These are phyloP conservation scores for Vanrija pseudolonga DNA, from an alignment of 1,284 basidiomycete genomes.

Conservation along the genomic window DNA sequence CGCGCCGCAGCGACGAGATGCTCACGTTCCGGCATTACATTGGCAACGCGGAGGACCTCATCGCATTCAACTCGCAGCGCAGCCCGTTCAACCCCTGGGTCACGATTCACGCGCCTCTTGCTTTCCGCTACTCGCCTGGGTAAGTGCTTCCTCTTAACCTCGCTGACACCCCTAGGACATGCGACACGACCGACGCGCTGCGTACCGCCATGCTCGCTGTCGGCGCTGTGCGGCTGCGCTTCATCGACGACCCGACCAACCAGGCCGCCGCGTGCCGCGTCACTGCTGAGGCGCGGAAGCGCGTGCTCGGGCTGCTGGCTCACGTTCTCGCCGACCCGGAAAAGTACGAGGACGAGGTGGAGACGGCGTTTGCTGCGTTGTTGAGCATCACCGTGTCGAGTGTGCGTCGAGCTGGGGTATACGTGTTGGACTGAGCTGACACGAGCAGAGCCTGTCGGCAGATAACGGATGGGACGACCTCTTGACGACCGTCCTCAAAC, in stretches of 20 bases:
- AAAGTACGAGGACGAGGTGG: constrained; percentile 27
- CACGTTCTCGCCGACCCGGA: constrained; percentile 20
- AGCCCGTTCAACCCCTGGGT: constrained; percentile 44
- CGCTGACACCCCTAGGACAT: constrained; percentile 9
- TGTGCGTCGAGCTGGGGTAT: constrained; percentile 28
- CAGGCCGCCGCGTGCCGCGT: constrained; percentile 27
- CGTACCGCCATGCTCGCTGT: constrained; percentile 38
- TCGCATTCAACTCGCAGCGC: constrained; percentile 34
- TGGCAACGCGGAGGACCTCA: constrained; percentile 34
- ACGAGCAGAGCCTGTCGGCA: constrained; percentile 33
- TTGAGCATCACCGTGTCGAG: constrained; percentile 38
- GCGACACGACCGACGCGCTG: constrained; percentile 34
- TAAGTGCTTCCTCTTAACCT: constrained; percentile 4
- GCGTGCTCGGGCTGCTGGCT: constrained; percentile 23
- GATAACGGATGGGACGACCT: constrained; percentile 45
- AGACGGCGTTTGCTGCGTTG: constrained; percentile 36
- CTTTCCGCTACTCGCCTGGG: constrained; percentile 35
- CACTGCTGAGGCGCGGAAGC: constrained; percentile 22
- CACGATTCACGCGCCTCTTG: constrained; percentile 36
- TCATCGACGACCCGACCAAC: constrained; percentile 26
- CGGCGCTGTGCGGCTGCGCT: constrained; percentile 40
- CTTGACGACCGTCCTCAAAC: constrained; percentile 28
- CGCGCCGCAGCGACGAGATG: constrained; percentile 30
- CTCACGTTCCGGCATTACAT: constrained; percentile 44
- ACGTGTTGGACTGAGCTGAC: background rate